Evolutionary conservation across 2,329 filamentous ascomycete species (phyloP), one percentile per base, ranked within the genome.

Genomic region (Apiospora malaysiana): DNA sequence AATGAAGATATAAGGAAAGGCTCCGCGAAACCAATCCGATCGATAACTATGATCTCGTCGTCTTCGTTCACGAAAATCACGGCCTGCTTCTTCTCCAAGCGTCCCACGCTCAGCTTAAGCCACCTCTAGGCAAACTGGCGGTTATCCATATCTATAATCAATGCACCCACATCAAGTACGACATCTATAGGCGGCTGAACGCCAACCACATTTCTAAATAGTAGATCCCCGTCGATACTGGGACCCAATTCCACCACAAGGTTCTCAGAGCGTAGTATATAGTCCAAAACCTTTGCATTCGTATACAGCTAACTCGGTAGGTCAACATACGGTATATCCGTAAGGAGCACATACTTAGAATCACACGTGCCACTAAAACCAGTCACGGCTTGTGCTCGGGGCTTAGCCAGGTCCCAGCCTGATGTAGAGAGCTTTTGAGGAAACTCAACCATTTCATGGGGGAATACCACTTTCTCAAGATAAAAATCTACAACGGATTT

Each of bases 341-440:
- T 75, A 0, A 91, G 91, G 0, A 94, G 81, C 0, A 91, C 76
- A n/a, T 84, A 81, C 14, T 84, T 79, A 0, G 87, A 89, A 73
- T 94, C 91, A 32, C 90, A 91, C 0, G 92, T 94, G 0, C 92
- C 91, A 70, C 90, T 92, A 75, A 94, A 94, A 0, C 92, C 92
- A 0, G 89, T 90, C 0, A 86, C 90, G 0, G 85, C 83, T 25
- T 88, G 80, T 0, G 23, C 7, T 70, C 86, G 90, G 5, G 66
- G 66, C 47, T 81, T 77, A 0, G 82, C 88, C 23, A 93, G 80
- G 72, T 94, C 90, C 91, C 91, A 94, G 0, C 90, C 91, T 0
- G 91, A 93, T 0, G 89, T 85, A 0, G 88, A 89, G 0, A 94
- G 79, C 72, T 93, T 93, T 10, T 84, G 70, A 0, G 87, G 86